Conservation (phyloP, 2,329 filamentous ascomycete genomes). For the Seiridium unicorne region DNA sequence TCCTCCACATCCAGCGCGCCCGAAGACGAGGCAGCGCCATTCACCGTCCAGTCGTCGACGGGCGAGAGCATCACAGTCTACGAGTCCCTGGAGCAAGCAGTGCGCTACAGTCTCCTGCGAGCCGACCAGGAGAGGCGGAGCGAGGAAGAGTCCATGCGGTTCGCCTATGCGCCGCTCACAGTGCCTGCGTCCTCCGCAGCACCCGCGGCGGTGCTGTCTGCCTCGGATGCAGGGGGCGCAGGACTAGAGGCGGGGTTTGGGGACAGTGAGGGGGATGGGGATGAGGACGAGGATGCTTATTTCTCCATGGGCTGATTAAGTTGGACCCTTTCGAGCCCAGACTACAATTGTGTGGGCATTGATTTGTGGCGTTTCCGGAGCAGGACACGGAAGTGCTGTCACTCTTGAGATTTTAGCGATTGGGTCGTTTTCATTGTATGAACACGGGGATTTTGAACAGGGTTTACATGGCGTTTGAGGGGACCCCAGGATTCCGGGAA, state of each 20-base stretch:
- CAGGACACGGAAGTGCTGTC: too few relatives aligned
- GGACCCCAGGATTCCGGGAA: too few relatives aligned
- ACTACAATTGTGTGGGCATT: too few relatives aligned
- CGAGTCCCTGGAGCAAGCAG: slow-evolving; percentile 28
- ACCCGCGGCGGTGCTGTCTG: not conserved
- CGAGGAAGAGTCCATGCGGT: slow-evolving; percentile 13
- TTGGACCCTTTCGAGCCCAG: too few relatives aligned
- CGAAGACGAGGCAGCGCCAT: slow-evolving; percentile 11
- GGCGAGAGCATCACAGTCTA: slow-evolving; percentile 27
- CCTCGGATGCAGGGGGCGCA: not conserved
- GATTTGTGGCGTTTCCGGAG: too few relatives aligned
- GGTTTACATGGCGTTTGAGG: too few relatives aligned
- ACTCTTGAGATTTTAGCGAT: too few relatives aligned
- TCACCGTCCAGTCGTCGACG: slow-evolving; percentile 18
- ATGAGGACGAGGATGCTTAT: slow-evolving; percentile 11
- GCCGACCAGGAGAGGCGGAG: slow-evolving; percentile 16
- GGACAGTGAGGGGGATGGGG: not conserved
- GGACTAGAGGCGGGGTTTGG: not conserved
- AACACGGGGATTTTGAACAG: too few relatives aligned
- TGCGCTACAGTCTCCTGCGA: slow-evolving; percentile 20
- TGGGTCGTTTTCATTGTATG: too few relatives aligned
- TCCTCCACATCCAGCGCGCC: slow-evolving; percentile 23
- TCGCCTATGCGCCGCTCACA: slow-evolving; percentile 8
- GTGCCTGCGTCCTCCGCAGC: not conserved
- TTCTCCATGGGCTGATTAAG: slow-evolving; percentile 13